Base-by-base conservation (phyloP, 2,329 filamentous ascomycete genomes). In the Fusarium phyllophilum region DNA sequence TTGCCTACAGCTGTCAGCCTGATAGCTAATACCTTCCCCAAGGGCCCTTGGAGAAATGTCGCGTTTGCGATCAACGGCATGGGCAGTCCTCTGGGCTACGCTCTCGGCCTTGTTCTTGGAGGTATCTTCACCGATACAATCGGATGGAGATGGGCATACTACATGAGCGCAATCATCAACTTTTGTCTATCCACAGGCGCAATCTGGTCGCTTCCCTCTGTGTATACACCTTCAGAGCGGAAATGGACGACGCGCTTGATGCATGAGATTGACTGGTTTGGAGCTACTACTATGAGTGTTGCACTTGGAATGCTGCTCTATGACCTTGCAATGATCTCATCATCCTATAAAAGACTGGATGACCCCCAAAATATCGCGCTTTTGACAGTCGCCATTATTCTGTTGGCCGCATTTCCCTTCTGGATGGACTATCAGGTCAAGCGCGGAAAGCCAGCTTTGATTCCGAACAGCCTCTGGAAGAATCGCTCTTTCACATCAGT, bases 381-480 rank as follows among this genome's bases (percentile, higher is more conserved):
- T 3, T 78, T 91, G 2, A 77, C 80, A 2, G 54, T 86, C 1
- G 84, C 85, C 0, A 66, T 87, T 4, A 69, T 82, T 2, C 69
- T 86, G 6, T 78, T 90, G 1, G 84, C 84, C 0, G 77, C 79
- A 0, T 92, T 92, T 66, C 83, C 87, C 2, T 76, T 85, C 26
- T 91, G 89, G 89, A 86, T 89, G 65, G 80, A 83, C 5, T 81
- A 82, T 6, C 89, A 89, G 59, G 86, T 86, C 34, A 83, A 79
- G 12, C 78, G 80, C 2, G 81, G 82, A 5, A 82, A 83, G 12
- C 86, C 89, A 20, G 89, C 89, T 0, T 77, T 92, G 6, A 90
- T 92, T 9, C 89, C 90, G 0, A 91, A 91, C 70, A 85, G 84
- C 0, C 79, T 92, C 0, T 91, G 89, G 90, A 84, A 81, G 8